phyloP scores from a whole-genome alignment of 768 basidiomycete genomes.

The Mycena filopes region DNA sequence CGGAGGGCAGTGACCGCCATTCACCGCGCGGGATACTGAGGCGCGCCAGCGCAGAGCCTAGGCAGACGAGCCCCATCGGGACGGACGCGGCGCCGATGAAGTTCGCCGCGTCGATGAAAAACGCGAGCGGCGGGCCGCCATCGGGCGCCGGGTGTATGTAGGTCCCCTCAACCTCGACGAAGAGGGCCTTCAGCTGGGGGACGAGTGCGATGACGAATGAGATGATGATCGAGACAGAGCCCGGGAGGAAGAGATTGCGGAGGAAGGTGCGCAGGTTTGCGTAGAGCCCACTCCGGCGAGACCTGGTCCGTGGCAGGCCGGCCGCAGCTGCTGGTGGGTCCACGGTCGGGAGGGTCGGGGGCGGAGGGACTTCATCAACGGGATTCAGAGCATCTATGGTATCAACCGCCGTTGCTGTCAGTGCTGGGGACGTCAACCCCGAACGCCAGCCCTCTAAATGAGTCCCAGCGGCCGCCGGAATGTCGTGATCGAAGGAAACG shows the following conservation, averaged over 20 bases:
- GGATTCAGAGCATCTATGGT: background rate
- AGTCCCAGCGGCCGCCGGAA: background rate
- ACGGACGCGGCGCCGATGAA: conserved; percentile 75
- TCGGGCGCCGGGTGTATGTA: conserved; percentile 67
- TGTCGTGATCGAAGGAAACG: conserved; percentile 12
- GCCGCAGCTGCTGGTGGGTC: background rate
- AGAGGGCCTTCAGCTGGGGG: conserved; percentile 56
- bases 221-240: conserved; percentile 52
- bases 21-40: conserved; percentile 51
- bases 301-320: background rate
- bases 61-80: conserved; percentile 68
- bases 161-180: conserved; percentile 57
- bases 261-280: conserved; percentile 30
- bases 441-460: conserved; percentile 17
- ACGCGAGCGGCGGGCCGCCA: conserved; percentile 72
- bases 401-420: conserved; percentile 16
- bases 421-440: conserved; percentile 15
- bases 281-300: conserved; percentile 3
- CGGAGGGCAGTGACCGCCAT: conserved; percentile 49
- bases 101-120: conserved; percentile 63
- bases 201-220: conserved; percentile 34
- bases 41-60: conserved; percentile 69
- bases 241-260: conserved; percentile 46
- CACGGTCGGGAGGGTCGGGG: conserved; percentile 7
- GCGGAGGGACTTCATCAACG: background rate